phyloP scores from a whole-genome alignment of 2,329 filamentous ascomycete species.

The Trichoderma simmonsii region DNA sequence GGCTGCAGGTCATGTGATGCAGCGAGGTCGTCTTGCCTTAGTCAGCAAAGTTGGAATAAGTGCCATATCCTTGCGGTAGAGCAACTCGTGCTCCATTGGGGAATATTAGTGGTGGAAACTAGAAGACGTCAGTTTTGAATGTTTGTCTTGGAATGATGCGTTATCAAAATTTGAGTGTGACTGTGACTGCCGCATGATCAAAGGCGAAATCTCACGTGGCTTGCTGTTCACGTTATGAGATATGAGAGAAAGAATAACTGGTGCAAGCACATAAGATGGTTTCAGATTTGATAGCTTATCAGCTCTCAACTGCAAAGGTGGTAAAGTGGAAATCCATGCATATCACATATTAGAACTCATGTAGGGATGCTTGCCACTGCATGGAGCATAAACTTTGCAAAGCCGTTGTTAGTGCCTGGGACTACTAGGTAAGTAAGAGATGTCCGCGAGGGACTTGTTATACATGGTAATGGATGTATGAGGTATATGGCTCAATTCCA shows the following conservation, averaged over 20 bases:
- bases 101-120: neutral
- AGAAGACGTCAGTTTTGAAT: neutral
- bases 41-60: neutral
- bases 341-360: neutral
- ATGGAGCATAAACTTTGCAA: conserved; percentile 4
- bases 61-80: neutral
- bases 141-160: neutral
- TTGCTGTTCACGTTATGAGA: neutral
- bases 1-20: conserved; percentile 15
- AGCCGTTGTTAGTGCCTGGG: neutral
- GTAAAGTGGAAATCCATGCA: neutral
- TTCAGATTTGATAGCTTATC: neutral
- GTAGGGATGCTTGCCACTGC: neutral
- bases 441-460: neutral
- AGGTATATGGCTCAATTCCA: neutral
- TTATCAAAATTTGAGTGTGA: neutral
- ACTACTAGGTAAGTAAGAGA: neutral
- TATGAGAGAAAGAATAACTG: neutral
- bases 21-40: neutral
- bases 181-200: neutral
- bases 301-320: neutral
- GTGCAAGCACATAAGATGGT: neutral
- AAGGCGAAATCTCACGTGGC: neutral
- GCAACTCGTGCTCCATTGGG: neutral
- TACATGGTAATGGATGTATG: neutral